A percentile compares a stretch with the other conserved stretches of the same genome.
These are phyloP conservation scores for Magnaporthiopsis rhizophila DNA, from an alignment of 2,329 filamentous ascomycete genomes.

Conservation along the genomic window DNA sequence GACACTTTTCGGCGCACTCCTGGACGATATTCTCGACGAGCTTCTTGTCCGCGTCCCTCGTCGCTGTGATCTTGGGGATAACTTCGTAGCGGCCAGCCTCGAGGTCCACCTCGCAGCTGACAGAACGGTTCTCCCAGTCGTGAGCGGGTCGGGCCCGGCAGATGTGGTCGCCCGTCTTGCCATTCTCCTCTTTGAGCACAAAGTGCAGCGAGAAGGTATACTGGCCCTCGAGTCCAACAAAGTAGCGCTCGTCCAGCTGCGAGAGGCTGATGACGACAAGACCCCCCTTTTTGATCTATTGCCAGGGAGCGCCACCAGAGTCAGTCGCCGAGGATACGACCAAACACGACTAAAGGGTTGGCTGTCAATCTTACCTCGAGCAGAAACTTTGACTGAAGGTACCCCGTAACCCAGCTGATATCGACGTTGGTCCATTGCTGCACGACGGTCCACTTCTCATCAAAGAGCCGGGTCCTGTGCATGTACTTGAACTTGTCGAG, in stretches of 20 bases:
- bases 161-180: conserved; percentile 21
- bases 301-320: background rate
- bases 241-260: conserved; percentile 39
- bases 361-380: conserved; percentile 19
- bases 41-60: conserved; percentile 29
- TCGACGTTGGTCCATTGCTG: conserved; percentile 35
- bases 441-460: conserved; percentile 35
- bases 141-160: conserved; percentile 25
- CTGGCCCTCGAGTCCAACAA: conserved; percentile 34
- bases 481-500: conserved; percentile 35
- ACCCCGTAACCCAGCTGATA: conserved; percentile 37
- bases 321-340: background rate
- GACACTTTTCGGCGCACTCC: conserved; percentile 32
- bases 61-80: conserved; percentile 59
- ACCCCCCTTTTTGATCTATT: conserved; percentile 27
- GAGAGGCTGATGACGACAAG: conserved; percentile 35
- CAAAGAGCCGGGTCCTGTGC: conserved; percentile 38
- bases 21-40: conserved; percentile 54
- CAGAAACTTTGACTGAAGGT: conserved; percentile 35
- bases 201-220: conserved; percentile 36
- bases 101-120: conserved; percentile 64
- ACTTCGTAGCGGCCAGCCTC: conserved; percentile 62
- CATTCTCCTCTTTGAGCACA: conserved; percentile 26
- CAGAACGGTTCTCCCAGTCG: conserved; percentile 47
- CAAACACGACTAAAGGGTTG: background rate